These are phyloP conservation scores for Drosera spatulata DNA, from an alignment of 179 eudicot genomes.

Conservation along the genomic window DNA sequence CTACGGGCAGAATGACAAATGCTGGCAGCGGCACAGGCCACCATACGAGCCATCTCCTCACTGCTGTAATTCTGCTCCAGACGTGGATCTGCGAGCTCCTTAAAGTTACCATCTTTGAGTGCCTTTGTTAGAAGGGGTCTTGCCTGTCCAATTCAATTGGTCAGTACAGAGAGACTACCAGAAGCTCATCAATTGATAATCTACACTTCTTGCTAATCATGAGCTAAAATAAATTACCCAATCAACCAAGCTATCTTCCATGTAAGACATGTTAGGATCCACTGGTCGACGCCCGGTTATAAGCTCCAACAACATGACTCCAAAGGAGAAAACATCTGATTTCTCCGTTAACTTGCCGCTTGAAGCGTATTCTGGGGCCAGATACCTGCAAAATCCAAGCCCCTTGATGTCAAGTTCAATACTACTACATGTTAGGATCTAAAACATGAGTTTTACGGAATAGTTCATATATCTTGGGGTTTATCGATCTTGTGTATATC, in stretches of 20 bases:
- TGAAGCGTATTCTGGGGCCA: slow-evolving; percentile 96
- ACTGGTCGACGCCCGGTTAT: slow-evolving; percentile 88
- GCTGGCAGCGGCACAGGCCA: slow-evolving; percentile 53
- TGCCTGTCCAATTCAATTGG: slow-evolving; percentile 20
- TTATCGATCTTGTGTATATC: too few species aligned
- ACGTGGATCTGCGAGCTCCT: slow-evolving; percentile 32
- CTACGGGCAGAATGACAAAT: slow-evolving; percentile 53
- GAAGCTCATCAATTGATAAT: too few species aligned
- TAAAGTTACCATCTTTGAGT: slow-evolving; percentile 40
- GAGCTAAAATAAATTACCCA: slow-evolving; percentile 38
- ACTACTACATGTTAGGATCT: too few species aligned
- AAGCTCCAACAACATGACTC: slow-evolving; percentile 91
- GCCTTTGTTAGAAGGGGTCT: slow-evolving; percentile 41
- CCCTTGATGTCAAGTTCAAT: too few species aligned
- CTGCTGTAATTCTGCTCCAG: slow-evolving; percentile 25
- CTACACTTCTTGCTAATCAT: background rate
- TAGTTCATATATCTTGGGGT: too few species aligned
- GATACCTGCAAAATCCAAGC: slow-evolving; percentile 33
- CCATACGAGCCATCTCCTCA: slow-evolving; percentile 47
- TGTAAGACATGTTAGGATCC: slow-evolving; percentile 26
- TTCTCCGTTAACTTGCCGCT: slow-evolving; percentile 93
- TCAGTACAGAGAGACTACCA: too few species aligned
- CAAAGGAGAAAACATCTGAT: slow-evolving; percentile 94
- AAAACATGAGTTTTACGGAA: too few species aligned
- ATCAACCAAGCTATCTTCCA: slow-evolving; percentile 92